Conservation (phyloP, 2,329 filamentous ascomycete species). For the Scytalidium lignicola region DNA sequence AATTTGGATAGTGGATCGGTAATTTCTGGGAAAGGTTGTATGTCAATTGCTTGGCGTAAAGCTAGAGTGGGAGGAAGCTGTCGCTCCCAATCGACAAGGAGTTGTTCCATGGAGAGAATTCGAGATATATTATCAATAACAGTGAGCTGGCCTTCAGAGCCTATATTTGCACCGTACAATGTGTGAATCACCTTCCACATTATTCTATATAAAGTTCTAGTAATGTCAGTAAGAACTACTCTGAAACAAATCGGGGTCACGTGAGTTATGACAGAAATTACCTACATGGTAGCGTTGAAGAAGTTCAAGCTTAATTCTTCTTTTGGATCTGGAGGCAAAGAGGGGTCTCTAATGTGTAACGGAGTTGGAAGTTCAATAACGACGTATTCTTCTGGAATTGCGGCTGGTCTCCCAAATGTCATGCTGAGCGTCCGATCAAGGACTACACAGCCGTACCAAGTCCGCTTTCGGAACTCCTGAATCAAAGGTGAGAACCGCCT, state of each 20-base stretch:
- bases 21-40: slow-evolving; percentile 15
- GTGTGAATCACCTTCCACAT: slow-evolving; percentile 33
- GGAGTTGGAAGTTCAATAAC: slow-evolving; percentile 30
- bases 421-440: slow-evolving; percentile 39
- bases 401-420: slow-evolving; percentile 43
- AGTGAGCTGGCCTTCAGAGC: slow-evolving; percentile 22
- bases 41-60: slow-evolving; percentile 20
- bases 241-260: no score
- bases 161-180: slow-evolving; percentile 40
- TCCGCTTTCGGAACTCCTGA: slow-evolving; percentile 35
- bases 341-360: background rate
- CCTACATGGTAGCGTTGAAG: slow-evolving; percentile 31
- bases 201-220: slow-evolving; percentile 30
- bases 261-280: no score
- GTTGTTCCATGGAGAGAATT: slow-evolving; percentile 33
- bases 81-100: slow-evolving; percentile 33
- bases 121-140: slow-evolving; percentile 27
- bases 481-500: slow-evolving; percentile 34
- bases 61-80: slow-evolving; percentile 25
- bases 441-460: slow-evolving; percentile 30
- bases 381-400: slow-evolving; percentile 40
- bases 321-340: no score
- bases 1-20: slow-evolving; percentile 1
- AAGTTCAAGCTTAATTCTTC: slow-evolving; percentile 19
- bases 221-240: background rate